Conservation (phyloP, 345 rosid species). For the Arabidopsis arenosa region DNA sequence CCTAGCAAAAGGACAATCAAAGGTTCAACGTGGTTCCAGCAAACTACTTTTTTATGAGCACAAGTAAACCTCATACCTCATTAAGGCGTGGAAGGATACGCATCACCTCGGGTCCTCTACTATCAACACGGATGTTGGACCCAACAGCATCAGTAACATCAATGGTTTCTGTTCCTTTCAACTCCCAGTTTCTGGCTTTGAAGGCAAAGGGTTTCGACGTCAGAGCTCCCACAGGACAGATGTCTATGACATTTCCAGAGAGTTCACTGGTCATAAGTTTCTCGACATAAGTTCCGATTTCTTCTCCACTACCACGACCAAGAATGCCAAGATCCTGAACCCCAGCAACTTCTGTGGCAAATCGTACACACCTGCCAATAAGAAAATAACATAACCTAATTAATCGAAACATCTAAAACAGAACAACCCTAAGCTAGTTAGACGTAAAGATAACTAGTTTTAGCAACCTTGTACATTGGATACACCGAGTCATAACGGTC, state of each 20-base stretch:
- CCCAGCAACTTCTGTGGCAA: slow-evolving; percentile 97
- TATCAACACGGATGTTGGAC: slow-evolving; percentile 92
- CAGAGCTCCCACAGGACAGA: slow-evolving; percentile 97
- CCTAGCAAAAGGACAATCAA: slow-evolving; percentile 56
- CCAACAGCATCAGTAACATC: slow-evolving; percentile 97
- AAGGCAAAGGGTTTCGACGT: slow-evolving; percentile 97
- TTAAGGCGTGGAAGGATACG: slow-evolving; percentile 88
- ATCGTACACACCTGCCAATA: slow-evolving; percentile 81
- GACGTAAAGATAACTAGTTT: not conserved
- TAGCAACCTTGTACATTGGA: slow-evolving; percentile 90
- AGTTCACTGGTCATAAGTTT: slow-evolving; percentile 99
- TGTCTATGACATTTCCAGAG: slow-evolving; percentile 95
- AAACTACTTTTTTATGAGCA: not conserved
- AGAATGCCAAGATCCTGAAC: slow-evolving; percentile 96
- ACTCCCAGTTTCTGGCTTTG: slow-evolving; percentile 98
- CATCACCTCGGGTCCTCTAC: slow-evolving; percentile 98
- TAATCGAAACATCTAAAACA: not conserved
- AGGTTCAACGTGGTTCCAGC: slow-evolving; percentile 12
- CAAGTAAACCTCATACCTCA: slow-evolving; percentile 59
- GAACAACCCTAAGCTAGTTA: not conserved
- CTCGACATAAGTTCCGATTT: slow-evolving; percentile 97
- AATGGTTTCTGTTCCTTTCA: slow-evolving; percentile 94
- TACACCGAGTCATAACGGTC: slow-evolving; percentile 99
- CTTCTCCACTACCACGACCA: slow-evolving; percentile 99
- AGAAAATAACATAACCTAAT: slow-evolving; percentile 15